Evolutionary conservation across 2,329 filamentous ascomycete genomes (phyloP).

Genomic region (Exutisphaerella laricina): DNA sequence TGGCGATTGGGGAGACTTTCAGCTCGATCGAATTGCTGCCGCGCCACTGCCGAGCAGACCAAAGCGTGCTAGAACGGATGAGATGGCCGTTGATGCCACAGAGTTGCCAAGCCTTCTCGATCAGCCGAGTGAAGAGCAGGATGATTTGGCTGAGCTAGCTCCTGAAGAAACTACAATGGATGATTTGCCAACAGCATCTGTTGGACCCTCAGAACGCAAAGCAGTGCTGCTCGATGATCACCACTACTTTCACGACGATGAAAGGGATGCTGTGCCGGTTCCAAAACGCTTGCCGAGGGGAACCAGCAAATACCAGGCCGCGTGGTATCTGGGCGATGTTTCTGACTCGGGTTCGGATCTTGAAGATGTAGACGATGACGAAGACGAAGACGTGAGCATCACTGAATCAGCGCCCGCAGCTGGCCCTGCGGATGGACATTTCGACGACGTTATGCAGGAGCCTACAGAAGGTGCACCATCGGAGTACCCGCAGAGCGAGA

Average conservation of each 20-base stretch:
- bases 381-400: conserved; percentile 52
- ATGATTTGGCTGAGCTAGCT: conserved; percentile 76
- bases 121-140: conserved; percentile 68
- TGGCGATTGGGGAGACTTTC: conserved; percentile 89
- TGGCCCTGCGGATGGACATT: conserved; percentile 72
- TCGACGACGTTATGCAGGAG: conserved; percentile 45
- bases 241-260: conserved; percentile 94
- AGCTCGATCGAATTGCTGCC: conserved; percentile 81
- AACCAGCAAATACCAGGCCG: conserved; percentile 88
- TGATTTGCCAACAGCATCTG: conserved; percentile 52
- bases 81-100: conserved; percentile 63
- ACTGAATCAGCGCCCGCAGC: conserved; percentile 42
- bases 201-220: conserved; percentile 53
- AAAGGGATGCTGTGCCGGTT: conserved; percentile 53
- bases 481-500: conserved; percentile 89
- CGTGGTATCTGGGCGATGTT: conserved; percentile 82
- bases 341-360: conserved; percentile 83
- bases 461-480: conserved; percentile 62
- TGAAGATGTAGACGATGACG: conserved; percentile 57
- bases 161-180: conserved; percentile 80
- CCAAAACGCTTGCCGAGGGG: conserved; percentile 80
- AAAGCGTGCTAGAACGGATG: conserved; percentile 47
- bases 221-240: conserved; percentile 94
- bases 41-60: conserved; percentile 59
- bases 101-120: conserved; percentile 58